Base-by-base conservation (phyloP, 495 filamentous ascomycete species). In the Daldinia decipiens region DNA sequence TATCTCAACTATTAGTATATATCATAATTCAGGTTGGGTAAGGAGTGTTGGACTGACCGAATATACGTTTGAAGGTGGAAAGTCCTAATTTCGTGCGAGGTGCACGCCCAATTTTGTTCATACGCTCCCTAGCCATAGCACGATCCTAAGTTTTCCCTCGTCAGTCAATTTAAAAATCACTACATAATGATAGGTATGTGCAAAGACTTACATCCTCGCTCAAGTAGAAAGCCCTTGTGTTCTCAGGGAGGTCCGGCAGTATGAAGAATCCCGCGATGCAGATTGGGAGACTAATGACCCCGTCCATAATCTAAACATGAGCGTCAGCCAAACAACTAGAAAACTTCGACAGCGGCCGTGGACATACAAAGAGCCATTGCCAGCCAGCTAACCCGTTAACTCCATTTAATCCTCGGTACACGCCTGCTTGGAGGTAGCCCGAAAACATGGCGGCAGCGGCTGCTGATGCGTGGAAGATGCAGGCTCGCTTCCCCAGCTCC, bases 41-140 rank as follows among this genome's bases (percentile, higher is more conserved):
- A 71, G n/a, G 5, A 8, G 0, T 53, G 17, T 21, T 43, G 1
- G 52, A 68, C 40, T 54, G n/a, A 63, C 67, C 76, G n/a, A 88
- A 81, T 24, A 88, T 88, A 31, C 82, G 82, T 77, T 81, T 84
- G 50, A 86, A 63, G 51, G 85, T 85, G 1, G 73, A 64, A 52
- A 79, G 82, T 0, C 82, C 85, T 55, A 81, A 81, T n/a, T 81
- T 82, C 45, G 77, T 68, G 51, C 84, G 75, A 32, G 80, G 75
- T 45, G 82, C 68, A 4, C 84, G 78, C 15, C 85, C 84, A 66
- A 82, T 82, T 6, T 81, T 65, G 31, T 80, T 60, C 84, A 87
- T 87, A 60, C 85, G 77, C 54, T 78, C 80, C 45, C 77, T 78
- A 1, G 81, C 73, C 47, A 85, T 72, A 32, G 71, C 68, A 29